A percentile compares a stretch with the other conserved stretches of the same genome.
phyloP scores from a whole-genome alignment of 805 yeast species.

The Cyberlindnera veronae region DNA sequence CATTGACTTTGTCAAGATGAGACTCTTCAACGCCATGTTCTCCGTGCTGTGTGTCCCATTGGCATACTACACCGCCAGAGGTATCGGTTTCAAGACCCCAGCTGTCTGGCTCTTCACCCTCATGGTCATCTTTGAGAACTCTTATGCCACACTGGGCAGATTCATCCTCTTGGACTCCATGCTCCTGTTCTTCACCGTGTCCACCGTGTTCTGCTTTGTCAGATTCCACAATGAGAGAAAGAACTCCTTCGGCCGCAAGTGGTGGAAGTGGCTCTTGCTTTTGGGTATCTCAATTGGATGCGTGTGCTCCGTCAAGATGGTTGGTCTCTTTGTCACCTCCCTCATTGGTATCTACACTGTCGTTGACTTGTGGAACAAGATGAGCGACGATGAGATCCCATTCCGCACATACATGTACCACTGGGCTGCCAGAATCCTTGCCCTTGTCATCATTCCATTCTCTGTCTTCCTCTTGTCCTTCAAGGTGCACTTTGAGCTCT shows the following conservation, averaged over 20 bases:
- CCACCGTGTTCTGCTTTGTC: conserved; percentile 72
- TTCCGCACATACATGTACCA: conserved; percentile 50
- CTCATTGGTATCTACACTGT: conserved; percentile 88
- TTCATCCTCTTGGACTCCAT: conserved; percentile 91
- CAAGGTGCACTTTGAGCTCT: conserved; percentile 71
- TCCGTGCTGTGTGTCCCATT: conserved; percentile 83
- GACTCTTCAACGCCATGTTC: conserved; percentile 82
- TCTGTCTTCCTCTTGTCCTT: conserved; percentile 60
- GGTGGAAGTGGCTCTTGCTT: conserved; percentile 92
- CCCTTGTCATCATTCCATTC: conserved; percentile 63
- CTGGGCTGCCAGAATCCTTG: conserved; percentile 64
- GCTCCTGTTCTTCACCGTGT: conserved; percentile 81
- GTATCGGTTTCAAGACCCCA: conserved; percentile 65
- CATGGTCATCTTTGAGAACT: conserved; percentile 78
- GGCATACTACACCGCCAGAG: conserved; percentile 77
- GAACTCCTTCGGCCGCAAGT: conserved; percentile 58
- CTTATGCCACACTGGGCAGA: conserved; percentile 81
- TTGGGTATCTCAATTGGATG: conserved; percentile 89
- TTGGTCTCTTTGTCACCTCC: conserved; percentile 86
- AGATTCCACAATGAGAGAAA: conserved; percentile 62
- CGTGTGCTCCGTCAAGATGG: conserved; percentile 93
- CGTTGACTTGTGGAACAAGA: conserved; percentile 79
- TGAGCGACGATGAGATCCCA: conserved; percentile 62
- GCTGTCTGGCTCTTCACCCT: conserved; percentile 77
- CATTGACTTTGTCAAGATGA: conserved; percentile 79